Base-by-base conservation (phyloP, 768 basidiomycete genomes). In the Russula compacta region DNA sequence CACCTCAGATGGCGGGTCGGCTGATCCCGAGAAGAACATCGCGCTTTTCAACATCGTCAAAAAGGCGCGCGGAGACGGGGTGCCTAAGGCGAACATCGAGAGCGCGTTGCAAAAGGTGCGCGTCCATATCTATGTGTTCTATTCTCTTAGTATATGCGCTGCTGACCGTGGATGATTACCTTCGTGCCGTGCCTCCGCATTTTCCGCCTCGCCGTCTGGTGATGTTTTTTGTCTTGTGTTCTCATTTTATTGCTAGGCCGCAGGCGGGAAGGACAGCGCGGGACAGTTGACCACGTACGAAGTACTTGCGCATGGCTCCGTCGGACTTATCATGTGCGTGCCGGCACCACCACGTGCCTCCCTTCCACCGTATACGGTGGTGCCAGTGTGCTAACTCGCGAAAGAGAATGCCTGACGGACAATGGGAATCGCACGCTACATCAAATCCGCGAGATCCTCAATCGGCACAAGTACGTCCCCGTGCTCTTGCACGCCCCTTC, bases 271-370 rank as follows among this genome's bases (percentile, higher is more conserved):
- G 44, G 66, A 58, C 17, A 54, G 39, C 2, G 50, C n/a, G 8
- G 60, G 57, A 3, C 64, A 66, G 51, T n/a, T 56, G 12, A 38
- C 43, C 6, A 59, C 51, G 10, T 66, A 65, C 49, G 66, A 66
- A 40, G 66, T 51, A 49, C 60, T 66, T 8, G 66, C 66, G 1
- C 64, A 66, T 15, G 66, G 66, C 19, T 52, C 64, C 2, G 64
- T 65, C n/a, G 66, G 66, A 51, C 44, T 66, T 46, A 59, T 66
- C 55, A 56, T 66, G 66, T 66, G 53, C n/a, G 66, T 66, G 21
- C 21, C 36, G 2, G 24, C 38, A 9, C 29, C 8, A 1, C 15
- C 7, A 19, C 36, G 3, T 21, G 9, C 19, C 8, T 15, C 38
- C 14, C 17, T 10, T 55, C 19, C 42, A 17, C n/a, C n/a, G 10